Evolutionary conservation across 1,139 yeast genomes (phyloP).

Genomic region (Sugiyamaella xylanicola): DNA sequence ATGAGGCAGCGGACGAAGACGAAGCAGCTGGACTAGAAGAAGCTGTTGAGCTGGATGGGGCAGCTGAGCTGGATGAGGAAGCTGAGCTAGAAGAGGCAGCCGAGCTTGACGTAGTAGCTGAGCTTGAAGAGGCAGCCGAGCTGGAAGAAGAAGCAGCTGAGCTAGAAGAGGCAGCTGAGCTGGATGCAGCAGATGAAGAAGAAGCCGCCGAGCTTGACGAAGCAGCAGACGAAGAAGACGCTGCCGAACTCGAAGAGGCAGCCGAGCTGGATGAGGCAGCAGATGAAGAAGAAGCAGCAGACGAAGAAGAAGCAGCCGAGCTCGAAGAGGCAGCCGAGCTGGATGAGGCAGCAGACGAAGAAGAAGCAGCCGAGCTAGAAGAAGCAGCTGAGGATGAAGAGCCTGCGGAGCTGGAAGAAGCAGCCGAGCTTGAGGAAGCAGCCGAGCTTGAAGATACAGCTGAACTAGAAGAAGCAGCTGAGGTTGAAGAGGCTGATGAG

Average conservation of each 20-base stretch:
- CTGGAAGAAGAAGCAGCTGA: slow-evolving; percentile 10
- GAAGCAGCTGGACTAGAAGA: slow-evolving; percentile 19
- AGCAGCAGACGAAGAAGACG: slow-evolving; percentile 9
- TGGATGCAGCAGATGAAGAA: slow-evolving; percentile 5
- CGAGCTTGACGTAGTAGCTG: slow-evolving; percentile 7
- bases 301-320: slow-evolving; percentile 9
- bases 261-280: neutral
- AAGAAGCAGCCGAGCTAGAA: neutral
- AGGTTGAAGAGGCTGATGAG: slow-evolving; percentile 4
- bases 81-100: slow-evolving; percentile 1
- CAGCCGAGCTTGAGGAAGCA: slow-evolving; percentile 10
- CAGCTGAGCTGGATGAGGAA: slow-evolving; percentile 11
- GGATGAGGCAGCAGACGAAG: slow-evolving; percentile 6
- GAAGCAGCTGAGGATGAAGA: slow-evolving; percentile 2
- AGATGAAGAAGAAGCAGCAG: slow-evolving; percentile 5
- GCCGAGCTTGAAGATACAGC: slow-evolving; percentile 9
- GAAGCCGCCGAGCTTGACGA: slow-evolving; percentile 15
- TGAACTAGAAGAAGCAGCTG: neutral
- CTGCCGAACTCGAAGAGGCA: slow-evolving; percentile 1
- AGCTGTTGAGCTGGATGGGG: slow-evolving; percentile 18
- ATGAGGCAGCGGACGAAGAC: slow-evolving; percentile 13
- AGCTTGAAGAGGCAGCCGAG: slow-evolving; percentile 15
- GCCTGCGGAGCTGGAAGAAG: slow-evolving; percentile 1
- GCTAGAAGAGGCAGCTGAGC: slow-evolving; percentile 3
- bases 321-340: slow-evolving; percentile 8